Base-by-base conservation (phyloP, 1,284 basidiomycete genomes). In the Termitomyces sp. region DNA sequence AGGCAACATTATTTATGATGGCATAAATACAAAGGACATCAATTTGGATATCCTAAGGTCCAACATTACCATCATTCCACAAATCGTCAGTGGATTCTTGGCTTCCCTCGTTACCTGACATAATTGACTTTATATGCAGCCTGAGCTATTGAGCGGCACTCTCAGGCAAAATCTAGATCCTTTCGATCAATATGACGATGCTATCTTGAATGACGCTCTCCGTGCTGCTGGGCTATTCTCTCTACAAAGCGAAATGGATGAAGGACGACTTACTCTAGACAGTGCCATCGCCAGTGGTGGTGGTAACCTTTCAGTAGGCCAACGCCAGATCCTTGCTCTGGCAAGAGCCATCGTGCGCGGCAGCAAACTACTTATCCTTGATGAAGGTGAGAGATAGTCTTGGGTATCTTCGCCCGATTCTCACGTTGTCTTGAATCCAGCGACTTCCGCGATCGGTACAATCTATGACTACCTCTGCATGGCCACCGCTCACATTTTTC, bases 131-230 rank as follows among this genome's bases (percentile, higher is more conserved):
- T 16, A 26, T 5, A 16, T 34, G 16, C 50, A 83, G 77, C 87
- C 90, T 7, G 84, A 86, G 57, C 71, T 86, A 0, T 66, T 87
- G 42, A 78, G 76, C 53, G 84, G 81, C 11, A 74, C 77, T 0
- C 63, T 85, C 24, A 72, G 81, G 10, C 66, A 77, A 46, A 84
- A 84, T 62, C 62, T 87, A 9, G 85, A 86, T 62, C 89, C 90
- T 0, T 92, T 91, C 63, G 79, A 76, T 6, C 76, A 86, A 62
- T 75, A 84, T 62, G 85, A 89, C 48, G 90, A 93, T 64, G 77
- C 78, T 1, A 71, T 69, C 4, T 67, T 85, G 44, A 81, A 82
- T 54, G 70, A 71, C 52, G 79, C 83, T 1, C 65, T 86, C 1
- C 73, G 75, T n/a, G 69, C 79, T 18, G 73, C 81, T 3, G 81